phyloP scores from a whole-genome alignment of 2,329 filamentous ascomycete species.

The Diaporthe vexans region DNA sequence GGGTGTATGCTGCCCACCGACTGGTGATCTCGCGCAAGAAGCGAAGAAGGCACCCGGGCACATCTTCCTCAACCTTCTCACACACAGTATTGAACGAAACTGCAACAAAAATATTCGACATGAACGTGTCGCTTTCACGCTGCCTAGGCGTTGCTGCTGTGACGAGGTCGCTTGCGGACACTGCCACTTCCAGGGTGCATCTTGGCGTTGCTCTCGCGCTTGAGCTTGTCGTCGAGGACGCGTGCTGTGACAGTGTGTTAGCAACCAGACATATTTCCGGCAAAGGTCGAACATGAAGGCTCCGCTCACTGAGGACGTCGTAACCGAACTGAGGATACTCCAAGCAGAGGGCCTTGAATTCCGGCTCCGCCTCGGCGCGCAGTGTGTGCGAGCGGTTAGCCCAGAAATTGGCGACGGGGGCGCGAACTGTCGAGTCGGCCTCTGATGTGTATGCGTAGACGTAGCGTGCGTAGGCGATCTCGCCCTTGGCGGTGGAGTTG shows the following conservation, averaged over 20 bases:
- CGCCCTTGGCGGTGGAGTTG: constrained; percentile 87
- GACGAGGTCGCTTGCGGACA: constrained; percentile 69
- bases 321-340: constrained; percentile 94
- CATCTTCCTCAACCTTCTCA: neutral
- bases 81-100: neutral
- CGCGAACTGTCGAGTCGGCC: constrained; percentile 81
- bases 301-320: constrained; percentile 82
- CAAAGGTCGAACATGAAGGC: neutral
- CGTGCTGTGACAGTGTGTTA: constrained; percentile 61
- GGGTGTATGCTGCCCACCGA: neutral
- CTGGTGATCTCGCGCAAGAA: neutral
- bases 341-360: constrained; percentile 88
- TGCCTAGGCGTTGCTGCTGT: constrained; percentile 54
- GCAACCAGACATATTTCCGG: constrained; percentile 12
- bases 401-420: constrained; percentile 92
- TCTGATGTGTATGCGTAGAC: constrained; percentile 83
- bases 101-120: neutral
- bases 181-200: constrained; percentile 65
- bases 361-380: constrained; percentile 86
- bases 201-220: constrained; percentile 73
- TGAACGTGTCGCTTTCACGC: neutral
- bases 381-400: constrained; percentile 84
- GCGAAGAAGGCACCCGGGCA: neutral
- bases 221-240: constrained; percentile 76
- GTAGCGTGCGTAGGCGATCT: constrained; percentile 92